Evolutionary conservation across 805 yeast genomes (phyloP).

Genomic region (Kodamaea sagamina): DNA sequence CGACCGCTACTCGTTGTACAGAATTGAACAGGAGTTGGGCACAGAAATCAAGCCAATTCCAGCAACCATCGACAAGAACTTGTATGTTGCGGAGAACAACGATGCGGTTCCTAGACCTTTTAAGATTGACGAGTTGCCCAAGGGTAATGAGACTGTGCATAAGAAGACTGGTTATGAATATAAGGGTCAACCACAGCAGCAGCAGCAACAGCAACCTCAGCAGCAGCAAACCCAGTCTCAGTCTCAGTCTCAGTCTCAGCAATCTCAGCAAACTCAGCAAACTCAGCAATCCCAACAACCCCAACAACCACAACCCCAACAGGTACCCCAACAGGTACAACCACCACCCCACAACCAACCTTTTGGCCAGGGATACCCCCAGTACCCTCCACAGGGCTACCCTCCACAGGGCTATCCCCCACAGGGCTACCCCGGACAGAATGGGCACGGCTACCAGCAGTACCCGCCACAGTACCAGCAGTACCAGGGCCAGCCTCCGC

Average conservation of each 20-base stretch:
- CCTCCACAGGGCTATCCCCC: slow-evolving; percentile 23
- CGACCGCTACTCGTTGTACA: slow-evolving; percentile 89
- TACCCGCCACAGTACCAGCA: slow-evolving; percentile 28
- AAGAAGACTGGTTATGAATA: slow-evolving; percentile 42
- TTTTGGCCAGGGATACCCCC: slow-evolving; percentile 10
- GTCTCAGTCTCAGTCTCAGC: slow-evolving; percentile 4
- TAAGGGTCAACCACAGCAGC: slow-evolving; percentile 46
- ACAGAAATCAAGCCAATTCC: slow-evolving; percentile 98
- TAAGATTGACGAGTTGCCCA: slow-evolving; percentile 64
- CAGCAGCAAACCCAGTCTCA: slow-evolving; percentile 16
- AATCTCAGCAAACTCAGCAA: slow-evolving; percentile 5
- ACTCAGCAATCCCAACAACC: slow-evolving; percentile 12
- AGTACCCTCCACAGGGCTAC: slow-evolving; percentile 19
- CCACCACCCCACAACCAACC: slow-evolving; percentile 19
- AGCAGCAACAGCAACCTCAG: slow-evolving; percentile 13
- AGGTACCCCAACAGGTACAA: slow-evolving; percentile 16
- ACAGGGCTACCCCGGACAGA: slow-evolving; percentile 14
- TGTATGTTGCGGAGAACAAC: slow-evolving; percentile 83
- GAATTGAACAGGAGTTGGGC: slow-evolving; percentile 95
- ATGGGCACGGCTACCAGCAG: slow-evolving; percentile 17
- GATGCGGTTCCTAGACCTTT: slow-evolving; percentile 85
- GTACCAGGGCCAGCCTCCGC: slow-evolving; percentile 24
- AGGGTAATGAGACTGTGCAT: slow-evolving; percentile 37
- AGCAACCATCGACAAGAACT: slow-evolving; percentile 80
- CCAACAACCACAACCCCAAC: slow-evolving; percentile 18